Evolutionary conservation across 2,329 filamentous ascomycete species (phyloP).

Genomic region (Hawksworthiomyces lignivorus): DNA sequence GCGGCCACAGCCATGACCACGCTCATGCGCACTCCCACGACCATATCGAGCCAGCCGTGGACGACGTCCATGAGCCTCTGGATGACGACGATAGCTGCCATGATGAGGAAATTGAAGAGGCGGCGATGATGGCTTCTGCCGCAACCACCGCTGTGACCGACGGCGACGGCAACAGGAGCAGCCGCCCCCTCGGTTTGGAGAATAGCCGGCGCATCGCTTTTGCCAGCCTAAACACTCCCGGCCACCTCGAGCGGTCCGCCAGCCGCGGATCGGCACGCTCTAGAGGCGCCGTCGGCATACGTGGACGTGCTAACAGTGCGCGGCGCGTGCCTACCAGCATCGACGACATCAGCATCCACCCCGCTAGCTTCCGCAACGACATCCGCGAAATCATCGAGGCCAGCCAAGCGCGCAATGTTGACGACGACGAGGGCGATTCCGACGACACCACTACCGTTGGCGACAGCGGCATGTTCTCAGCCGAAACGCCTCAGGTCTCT

Average conservation of each 20-base stretch:
- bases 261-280: conserved; percentile 20
- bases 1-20: conserved; percentile 29
- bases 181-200: conserved; percentile 25
- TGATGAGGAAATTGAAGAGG: conserved; percentile 47
- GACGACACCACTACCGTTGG: conserved; percentile 32
- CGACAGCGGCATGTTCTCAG: conserved; percentile 13
- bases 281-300: conserved; percentile 29
- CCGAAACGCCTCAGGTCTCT: conserved; percentile 14
- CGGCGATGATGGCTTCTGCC: not conserved
- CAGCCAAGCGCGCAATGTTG: conserved; percentile 52
- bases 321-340: conserved; percentile 55
- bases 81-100: conserved; percentile 25
- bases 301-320: conserved; percentile 38
- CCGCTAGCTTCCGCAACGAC: conserved; percentile 81
- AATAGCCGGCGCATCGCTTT: conserved; percentile 33
- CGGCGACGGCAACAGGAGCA: conserved; percentile 21
- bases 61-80: conserved; percentile 23
- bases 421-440: conserved; percentile 41
- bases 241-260: conserved; percentile 11
- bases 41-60: conserved; percentile 22
- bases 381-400: conserved; percentile 74
- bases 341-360: conserved; percentile 75
- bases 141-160: not conserved
- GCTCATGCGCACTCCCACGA: conserved; percentile 31
- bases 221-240: conserved; percentile 18